Conservation (phyloP, 2,329 filamentous ascomycete species). For the Nemania sp. region DNA sequence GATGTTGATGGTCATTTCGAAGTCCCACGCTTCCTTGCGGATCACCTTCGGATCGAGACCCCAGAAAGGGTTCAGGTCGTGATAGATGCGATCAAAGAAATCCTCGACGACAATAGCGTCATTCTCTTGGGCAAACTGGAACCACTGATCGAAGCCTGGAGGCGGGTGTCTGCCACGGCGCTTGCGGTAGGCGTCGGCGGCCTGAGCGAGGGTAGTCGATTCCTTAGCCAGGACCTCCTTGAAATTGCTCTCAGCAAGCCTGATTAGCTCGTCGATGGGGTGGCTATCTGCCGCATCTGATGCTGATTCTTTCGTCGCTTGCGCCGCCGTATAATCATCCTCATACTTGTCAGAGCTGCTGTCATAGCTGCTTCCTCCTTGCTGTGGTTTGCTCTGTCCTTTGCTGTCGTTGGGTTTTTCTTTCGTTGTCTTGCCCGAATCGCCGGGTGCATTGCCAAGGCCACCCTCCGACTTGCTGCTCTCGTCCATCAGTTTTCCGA, state of each 20-base stretch:
- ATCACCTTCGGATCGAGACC: slow-evolving; percentile 52
- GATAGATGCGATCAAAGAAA: slow-evolving; percentile 58
- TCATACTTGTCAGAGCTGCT: slow-evolving; percentile 6
- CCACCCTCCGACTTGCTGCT: slow-evolving; percentile 1
- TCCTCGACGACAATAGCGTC: slow-evolving; percentile 50
- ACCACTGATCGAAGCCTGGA: slow-evolving; percentile 53
- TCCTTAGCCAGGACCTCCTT: slow-evolving; percentile 45
- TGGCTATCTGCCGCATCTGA: slow-evolving; percentile 37
- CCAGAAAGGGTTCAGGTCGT: slow-evolving; percentile 59
- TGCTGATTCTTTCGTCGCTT: slow-evolving; percentile 20
- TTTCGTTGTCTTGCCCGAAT: slow-evolving; percentile 9
- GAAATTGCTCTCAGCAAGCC: slow-evolving; percentile 44
- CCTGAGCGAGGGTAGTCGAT: slow-evolving; percentile 47
- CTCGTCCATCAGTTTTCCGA: not conserved
- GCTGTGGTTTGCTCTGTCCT: not conserved
- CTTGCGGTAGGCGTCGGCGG: slow-evolving; percentile 50
- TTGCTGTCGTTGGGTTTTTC: slow-evolving; percentile 4
- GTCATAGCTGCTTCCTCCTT: slow-evolving; percentile 4
- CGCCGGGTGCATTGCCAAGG: not conserved
- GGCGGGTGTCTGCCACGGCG: slow-evolving; percentile 54
- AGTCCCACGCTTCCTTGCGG: slow-evolving; percentile 56
- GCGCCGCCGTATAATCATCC: slow-evolving; percentile 6
- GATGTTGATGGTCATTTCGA: slow-evolving; percentile 64
- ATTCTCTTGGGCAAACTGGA: slow-evolving; percentile 47
- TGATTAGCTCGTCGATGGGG: slow-evolving; percentile 51